Evolutionary conservation across 1,139 yeast genomes (phyloP).

Genomic region (Magnusiomyces magnusii): DNA sequence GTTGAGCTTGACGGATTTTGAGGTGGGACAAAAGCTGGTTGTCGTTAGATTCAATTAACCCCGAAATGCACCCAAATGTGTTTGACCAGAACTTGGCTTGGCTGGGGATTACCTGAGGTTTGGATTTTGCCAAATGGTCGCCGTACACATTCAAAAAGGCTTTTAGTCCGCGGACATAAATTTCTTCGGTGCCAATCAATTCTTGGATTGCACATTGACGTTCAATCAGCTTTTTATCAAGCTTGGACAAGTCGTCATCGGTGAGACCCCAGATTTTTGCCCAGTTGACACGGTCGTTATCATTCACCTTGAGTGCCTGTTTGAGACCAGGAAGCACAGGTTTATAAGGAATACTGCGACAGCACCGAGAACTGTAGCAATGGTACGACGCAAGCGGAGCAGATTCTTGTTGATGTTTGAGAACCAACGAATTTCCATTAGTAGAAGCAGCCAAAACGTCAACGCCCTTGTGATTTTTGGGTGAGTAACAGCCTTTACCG

Average conservation of each 20-base stretch:
- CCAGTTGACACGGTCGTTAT: slow-evolving; percentile 45
- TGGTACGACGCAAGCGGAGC: not conserved
- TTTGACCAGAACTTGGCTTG: slow-evolving; percentile 51
- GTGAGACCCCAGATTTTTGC: slow-evolving; percentile 54
- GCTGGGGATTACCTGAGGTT: slow-evolving; percentile 40
- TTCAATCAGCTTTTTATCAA: slow-evolving; percentile 50
- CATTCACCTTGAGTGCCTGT: slow-evolving; percentile 17
- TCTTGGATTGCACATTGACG: slow-evolving; percentile 76
- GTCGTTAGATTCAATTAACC: slow-evolving; percentile 54
- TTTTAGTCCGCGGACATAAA: slow-evolving; percentile 61
- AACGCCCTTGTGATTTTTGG: slow-evolving; percentile 25
- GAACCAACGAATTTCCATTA: not conserved
- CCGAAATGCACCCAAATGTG: slow-evolving; percentile 54
- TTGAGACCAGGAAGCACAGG: slow-evolving; percentile 24
- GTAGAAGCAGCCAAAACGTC: slow-evolving; percentile 12
- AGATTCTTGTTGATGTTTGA: not conserved
- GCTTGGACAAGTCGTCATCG: slow-evolving; percentile 46
- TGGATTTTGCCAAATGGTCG: slow-evolving; percentile 35
- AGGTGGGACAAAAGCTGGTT: slow-evolving; percentile 51
- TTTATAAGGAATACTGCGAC: slow-evolving; percentile 27
- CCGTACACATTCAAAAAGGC: slow-evolving; percentile 57
- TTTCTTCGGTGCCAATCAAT: slow-evolving; percentile 63
- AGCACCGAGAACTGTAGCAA: slow-evolving; percentile 31
- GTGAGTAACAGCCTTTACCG: slow-evolving; percentile 35
- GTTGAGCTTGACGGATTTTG: slow-evolving; percentile 41